Evolutionary conservation across 805 yeast species (phyloP).

Genomic region (Saturnispora zaruensis): DNA sequence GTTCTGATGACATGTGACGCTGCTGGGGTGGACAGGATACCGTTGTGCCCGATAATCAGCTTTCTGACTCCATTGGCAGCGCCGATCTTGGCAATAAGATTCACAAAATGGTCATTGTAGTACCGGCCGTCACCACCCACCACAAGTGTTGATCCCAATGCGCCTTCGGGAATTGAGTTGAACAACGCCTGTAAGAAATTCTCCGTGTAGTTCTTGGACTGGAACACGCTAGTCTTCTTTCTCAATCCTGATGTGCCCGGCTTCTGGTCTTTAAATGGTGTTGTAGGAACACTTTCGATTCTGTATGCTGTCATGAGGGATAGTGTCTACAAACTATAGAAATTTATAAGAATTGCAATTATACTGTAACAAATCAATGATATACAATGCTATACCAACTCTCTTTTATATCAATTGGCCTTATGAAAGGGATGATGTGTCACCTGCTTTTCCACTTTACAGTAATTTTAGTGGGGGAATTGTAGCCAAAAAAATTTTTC

Average conservation of each 20-base stretch:
- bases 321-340: neutral
- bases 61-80: slow-evolving; percentile 89
- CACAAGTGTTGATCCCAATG: slow-evolving; percentile 63
- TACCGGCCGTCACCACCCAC: slow-evolving; percentile 97
- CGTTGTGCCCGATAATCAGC: slow-evolving; percentile 79
- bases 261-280: slow-evolving; percentile 81
- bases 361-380: no score
- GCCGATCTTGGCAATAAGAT: slow-evolving; percentile 70
- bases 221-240: slow-evolving; percentile 80
- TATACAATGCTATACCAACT: neutral
- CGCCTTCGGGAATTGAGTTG: slow-evolving; percentile 86
- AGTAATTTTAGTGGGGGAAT: neutral
- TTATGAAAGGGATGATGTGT: neutral
- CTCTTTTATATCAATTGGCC: neutral
- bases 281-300: slow-evolving; percentile 42
- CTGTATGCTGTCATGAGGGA: slow-evolving; percentile 7
- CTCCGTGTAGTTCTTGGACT: slow-evolving; percentile 74
- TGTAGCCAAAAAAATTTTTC: neutral
- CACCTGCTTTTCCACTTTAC: neutral
- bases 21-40: slow-evolving; percentile 91
- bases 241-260: slow-evolving; percentile 98
- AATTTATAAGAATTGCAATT: neutral
- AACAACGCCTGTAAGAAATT: slow-evolving; percentile 86
- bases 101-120: slow-evolving; percentile 76
- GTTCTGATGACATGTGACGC: slow-evolving; percentile 88